A percentile compares a stretch with the other conserved stretches of the same genome.
Conservation (phyloP, 805 yeast species). For the Clavispora fructus region DNA sequence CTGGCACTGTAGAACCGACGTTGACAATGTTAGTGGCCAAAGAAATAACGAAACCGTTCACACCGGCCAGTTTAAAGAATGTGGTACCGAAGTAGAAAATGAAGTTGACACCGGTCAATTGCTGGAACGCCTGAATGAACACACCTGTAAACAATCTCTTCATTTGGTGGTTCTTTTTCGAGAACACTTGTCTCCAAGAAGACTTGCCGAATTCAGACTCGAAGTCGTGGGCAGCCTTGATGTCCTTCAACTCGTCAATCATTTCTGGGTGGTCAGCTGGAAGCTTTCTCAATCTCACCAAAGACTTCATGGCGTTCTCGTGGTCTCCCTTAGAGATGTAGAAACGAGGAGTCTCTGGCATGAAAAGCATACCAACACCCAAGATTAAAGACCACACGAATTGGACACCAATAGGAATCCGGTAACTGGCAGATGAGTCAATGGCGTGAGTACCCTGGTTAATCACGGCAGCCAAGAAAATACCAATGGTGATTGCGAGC, state of each 20-base stretch:
- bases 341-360: slow-evolving; percentile 70
- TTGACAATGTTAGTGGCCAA: slow-evolving; percentile 50
- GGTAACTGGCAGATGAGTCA: slow-evolving; percentile 54
- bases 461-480: slow-evolving; percentile 64
- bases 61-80: slow-evolving; percentile 47
- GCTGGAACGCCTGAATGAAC: slow-evolving; percentile 56
- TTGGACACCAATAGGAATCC: slow-evolving; percentile 56
- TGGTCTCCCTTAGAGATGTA: slow-evolving; percentile 45
- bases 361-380: slow-evolving; percentile 46
- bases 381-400: slow-evolving; percentile 44
- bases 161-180: slow-evolving; percentile 60
- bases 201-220: slow-evolving; percentile 63
- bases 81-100: slow-evolving; percentile 59
- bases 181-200: slow-evolving; percentile 56
- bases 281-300: slow-evolving; percentile 56
- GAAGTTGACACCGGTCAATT: slow-evolving; percentile 57
- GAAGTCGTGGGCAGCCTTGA: slow-evolving; percentile 57
- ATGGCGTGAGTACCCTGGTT: slow-evolving; percentile 58
- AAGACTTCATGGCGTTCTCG: slow-evolving; percentile 50
- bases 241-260: slow-evolving; percentile 46
- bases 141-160: slow-evolving; percentile 54
- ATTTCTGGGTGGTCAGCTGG: slow-evolving; percentile 50
- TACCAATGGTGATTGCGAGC: slow-evolving; percentile 65
- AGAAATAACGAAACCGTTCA: slow-evolving; percentile 46
- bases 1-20: slow-evolving; percentile 49